Conservation (phyloP, 1,139 yeast species). For the Yamadazyma mexicana region DNA sequence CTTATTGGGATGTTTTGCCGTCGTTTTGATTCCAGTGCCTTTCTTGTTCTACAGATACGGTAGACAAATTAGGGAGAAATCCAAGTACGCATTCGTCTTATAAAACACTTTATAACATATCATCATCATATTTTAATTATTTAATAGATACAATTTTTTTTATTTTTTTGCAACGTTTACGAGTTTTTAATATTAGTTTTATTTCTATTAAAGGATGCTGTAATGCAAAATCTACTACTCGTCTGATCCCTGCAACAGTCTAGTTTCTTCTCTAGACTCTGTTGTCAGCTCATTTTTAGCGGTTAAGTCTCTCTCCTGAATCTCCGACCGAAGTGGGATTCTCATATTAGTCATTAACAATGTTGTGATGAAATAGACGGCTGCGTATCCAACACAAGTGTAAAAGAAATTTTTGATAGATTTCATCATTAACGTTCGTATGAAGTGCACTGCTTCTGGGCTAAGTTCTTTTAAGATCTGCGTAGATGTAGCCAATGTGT, state of each 20-base stretch:
- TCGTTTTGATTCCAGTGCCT: slow-evolving; percentile 67
- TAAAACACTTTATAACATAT: neutral
- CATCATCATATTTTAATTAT: no score
- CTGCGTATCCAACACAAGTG: slow-evolving; percentile 29
- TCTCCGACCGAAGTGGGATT: slow-evolving; percentile 26
- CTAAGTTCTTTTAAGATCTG: slow-evolving; percentile 19
- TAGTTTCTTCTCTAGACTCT: neutral
- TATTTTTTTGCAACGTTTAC: no score
- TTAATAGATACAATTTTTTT: no score
- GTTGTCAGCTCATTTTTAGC: neutral
- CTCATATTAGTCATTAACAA: slow-evolving; percentile 37
- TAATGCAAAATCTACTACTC: no score
- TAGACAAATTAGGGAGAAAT: slow-evolving; percentile 52
- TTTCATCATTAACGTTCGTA: slow-evolving; percentile 29
- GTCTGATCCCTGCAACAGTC: neutral
- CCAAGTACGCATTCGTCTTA: slow-evolving; percentile 47
- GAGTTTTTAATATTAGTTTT: no score
- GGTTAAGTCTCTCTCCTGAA: slow-evolving; percentile 1
- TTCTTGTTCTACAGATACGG: slow-evolving; percentile 67
- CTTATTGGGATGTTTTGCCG: slow-evolving; percentile 68
- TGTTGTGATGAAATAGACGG: slow-evolving; percentile 26
- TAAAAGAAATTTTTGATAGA: slow-evolving; percentile 34
- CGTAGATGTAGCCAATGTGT: neutral
- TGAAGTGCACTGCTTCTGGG: slow-evolving; percentile 24
- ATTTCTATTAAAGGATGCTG: no score